Percentiles rank a stretch among this genome's conserved stretches.
phyloP scores from a whole-genome alignment of 108 stramenopile genomes.

The Thalassiosira profunda region DNA sequence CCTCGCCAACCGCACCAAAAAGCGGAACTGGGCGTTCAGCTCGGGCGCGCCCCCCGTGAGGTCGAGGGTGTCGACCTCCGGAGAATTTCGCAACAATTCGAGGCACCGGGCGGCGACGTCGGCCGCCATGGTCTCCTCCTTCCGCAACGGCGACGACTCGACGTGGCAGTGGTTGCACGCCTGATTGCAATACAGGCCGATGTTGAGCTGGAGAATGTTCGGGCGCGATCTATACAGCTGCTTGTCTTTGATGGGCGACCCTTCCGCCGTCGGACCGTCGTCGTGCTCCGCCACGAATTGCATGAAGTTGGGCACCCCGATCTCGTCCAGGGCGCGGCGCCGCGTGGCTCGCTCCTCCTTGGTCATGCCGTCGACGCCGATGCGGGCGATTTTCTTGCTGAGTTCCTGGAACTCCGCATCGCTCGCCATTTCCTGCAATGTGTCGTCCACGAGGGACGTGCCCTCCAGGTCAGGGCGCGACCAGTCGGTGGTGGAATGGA shows the following conservation, averaged over 20 bases:
- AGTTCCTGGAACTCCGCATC: constrained; percentile 81
- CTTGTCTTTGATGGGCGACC: constrained; percentile 10
- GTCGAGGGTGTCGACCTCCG: constrained; percentile 90
- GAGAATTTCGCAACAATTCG: constrained; percentile 75
- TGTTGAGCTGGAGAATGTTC: constrained; percentile 94
- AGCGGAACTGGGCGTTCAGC: constrained; percentile 90
- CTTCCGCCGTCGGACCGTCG: neutral
- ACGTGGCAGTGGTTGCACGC: constrained; percentile 95
- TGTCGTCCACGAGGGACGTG: constrained; percentile 66
- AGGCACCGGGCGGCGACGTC: constrained; percentile 92
- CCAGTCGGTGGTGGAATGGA: constrained; percentile 24
- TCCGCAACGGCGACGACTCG: constrained; percentile 94
- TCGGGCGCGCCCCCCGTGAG: constrained; percentile 98
- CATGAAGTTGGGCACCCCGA: constrained; percentile 86
- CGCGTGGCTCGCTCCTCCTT: constrained; percentile 88
- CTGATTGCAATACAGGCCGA: constrained; percentile 98
- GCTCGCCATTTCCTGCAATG: constrained; percentile 62
- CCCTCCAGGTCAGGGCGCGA: constrained; percentile 19
- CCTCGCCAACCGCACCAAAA: constrained; percentile 87
- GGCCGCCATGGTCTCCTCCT: constrained; percentile 86
- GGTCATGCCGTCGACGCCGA: constrained; percentile 72
- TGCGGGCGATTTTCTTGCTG: constrained; percentile 41
- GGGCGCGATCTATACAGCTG: constrained; percentile 36
- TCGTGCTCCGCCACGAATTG: constrained; percentile 63
- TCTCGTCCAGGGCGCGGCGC: constrained; percentile 85